Evolutionary conservation across 805 yeast species (phyloP), one percentile per base, ranked within the genome.

Genomic region (Isabelozyma pseudorhagii): DNA sequence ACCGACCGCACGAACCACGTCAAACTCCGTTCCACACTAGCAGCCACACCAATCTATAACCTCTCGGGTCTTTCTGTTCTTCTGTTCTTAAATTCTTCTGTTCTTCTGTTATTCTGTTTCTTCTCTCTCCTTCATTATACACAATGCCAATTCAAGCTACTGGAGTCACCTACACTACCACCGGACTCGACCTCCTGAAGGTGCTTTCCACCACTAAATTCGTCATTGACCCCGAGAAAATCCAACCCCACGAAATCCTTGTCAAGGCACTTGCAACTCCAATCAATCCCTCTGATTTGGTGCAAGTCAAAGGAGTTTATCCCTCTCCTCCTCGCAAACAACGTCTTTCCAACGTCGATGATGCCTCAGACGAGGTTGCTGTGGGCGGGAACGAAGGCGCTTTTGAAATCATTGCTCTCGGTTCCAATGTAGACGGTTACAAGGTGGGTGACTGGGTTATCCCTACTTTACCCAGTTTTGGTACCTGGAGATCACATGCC

Each of bases 341-440:
- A 17, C 36, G 28, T 8, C 28, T 42, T 8, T 15, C 29, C 21
- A 38, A 45, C 13, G 41, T 13, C 28, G 40, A 31, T 3, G 40
- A 31, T 3, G 92, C 93, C 1, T 82, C 88, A 44, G 41, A 25
- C 10, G 46, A 34, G 4, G 71, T 81, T 11, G 92, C 93, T 1
- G 82, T 89, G 45, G 89, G 90, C 21, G 97, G 97, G 47, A 92
- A 91, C 64, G 97, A 91, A 66, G 97, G 97, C 27, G 76, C 87
- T 7, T 89, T 86, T 61, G 85, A 88, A 60, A 83, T 91, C 11
- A 61, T 87, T 17, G 80, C 82, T 44, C 76, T 78, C 8, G 96
- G 96, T 17, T 57, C 74, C 8, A 58, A 65, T 9, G 83, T 79
- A 8, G 50, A 54, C 5, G 59, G 60, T 6, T 71, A 86, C 47